Evolutionary conservation across 164 flowering plant genomes (phyloP), one percentile per base, ranked within the genome.

Genomic region (Magnolia officinalis): DNA sequence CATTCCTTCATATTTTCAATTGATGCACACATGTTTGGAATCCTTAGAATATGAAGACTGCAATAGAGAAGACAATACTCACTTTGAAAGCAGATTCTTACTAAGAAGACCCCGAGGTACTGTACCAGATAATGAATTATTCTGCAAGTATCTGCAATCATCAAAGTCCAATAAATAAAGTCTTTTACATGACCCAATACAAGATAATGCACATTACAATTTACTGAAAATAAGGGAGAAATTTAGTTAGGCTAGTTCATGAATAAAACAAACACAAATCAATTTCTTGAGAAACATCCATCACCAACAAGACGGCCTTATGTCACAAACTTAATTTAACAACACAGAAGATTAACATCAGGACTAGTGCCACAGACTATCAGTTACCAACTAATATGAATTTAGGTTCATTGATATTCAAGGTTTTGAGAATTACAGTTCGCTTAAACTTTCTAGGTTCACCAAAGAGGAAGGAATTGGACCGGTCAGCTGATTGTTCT

Each of bases 401-500:
- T 55, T 16, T 16, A 11, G 61, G 61, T 16, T 11, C 61, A 55
- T 31, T 26, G 21, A 65, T 52, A 77, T 31, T 52, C 1, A 71
- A 63, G 72, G 63, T 67, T 63, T 55, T 75, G 71, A 77, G 20
- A 78, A 84, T 88, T 89, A 96, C 99, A 96, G 83, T 81, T 92
- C 95, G 78, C 76, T 89, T 79, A 96, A 83, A 86, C 84, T 91
- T 61, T 86, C 86, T 21, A 94, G 89, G 70, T 85, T 78, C 67
- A 67, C 70, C 78, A 96, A 81, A 74, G 90, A 89, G 45, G 98
- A 89, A 79, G 99, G 98, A 74, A 96, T 80, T 77, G 80, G 85
- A 59, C 99, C 99, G 55, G 86, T 88, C 85, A 96, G 86, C 24
- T 80, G 87, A 81, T 96, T 96, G 90, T 91, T 87, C 85, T 96